Base-by-base conservation (phyloP, 225 moss, liverwort and hornwort species). In the Physcomitrium patens region DNA sequence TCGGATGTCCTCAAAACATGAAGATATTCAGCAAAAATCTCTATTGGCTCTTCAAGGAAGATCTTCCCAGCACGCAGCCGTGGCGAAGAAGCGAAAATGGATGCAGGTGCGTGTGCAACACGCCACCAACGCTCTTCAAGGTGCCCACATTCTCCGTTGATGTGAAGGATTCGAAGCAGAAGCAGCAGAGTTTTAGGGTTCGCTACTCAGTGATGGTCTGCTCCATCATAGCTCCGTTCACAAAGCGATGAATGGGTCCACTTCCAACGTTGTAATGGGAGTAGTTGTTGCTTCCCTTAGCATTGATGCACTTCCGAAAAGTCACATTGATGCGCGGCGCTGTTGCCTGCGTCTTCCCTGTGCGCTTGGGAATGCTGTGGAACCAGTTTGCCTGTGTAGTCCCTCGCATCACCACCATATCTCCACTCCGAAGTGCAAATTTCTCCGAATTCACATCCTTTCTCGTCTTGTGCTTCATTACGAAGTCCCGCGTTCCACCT, bases 321-420 rank as follows among this genome's bases (percentile, higher is more conserved):
- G 87, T 87, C 13, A 87, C 71, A 6, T 87, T 87, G 58, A 87
- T 68, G 5, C 87, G 76, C 18, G 80, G 76, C 37, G 42, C 51
- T 26, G 78, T 77, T 14, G 42, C 37, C 46, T 86, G 80, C 48
- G 75, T 86, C 72, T 83, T 86, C 14, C 86, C 86, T 9, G 73
- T 71, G 51, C 87, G 84, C 79, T 87, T 87, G n/a, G 87, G 87
- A 26, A 87, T 58, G 46, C 87, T 63, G 63, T 87, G 87, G 63
- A 87, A 15, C 87, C 87, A 87, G 52, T 84, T 81, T 5, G 81
- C 76, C 46, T 79, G 78, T 2, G 87, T 87, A 7, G 84, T 79
- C 22, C 87, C 84, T 8, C 81, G 83, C 84, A 87, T 87, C 67
- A 87, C 87, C 62, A 87, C 84, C 84, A 87, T 81, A n/a, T 87